These are phyloP conservation scores for Cicer yamashitae DNA, from an alignment of 306 rosid species.

Conservation along the genomic window DNA sequence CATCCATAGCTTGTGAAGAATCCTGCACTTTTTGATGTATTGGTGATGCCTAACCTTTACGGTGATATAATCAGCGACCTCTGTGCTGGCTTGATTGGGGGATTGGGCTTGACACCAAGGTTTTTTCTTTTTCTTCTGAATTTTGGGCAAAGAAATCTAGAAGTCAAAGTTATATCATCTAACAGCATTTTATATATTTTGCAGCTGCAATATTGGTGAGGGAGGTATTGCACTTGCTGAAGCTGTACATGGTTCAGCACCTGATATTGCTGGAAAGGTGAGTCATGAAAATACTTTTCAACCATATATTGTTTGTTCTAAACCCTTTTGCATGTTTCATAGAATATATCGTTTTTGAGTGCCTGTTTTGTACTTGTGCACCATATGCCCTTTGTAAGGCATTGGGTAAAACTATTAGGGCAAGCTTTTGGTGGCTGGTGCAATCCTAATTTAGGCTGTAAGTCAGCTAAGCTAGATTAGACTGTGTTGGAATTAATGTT, in stretches of 20 bases:
- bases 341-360: neutral
- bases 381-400: neutral
- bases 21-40: constrained; percentile 91
- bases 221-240: constrained; percentile 99
- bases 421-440: neutral
- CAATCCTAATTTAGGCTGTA: constrained; percentile 14
- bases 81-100: constrained; percentile 98
- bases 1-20: constrained; percentile 92
- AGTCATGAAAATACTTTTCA: constrained; percentile 31
- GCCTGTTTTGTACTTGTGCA: constrained; percentile 7
- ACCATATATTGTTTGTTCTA: constrained; percentile 19
- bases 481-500: neutral
- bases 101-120: constrained; percentile 99
- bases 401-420: constrained; percentile 29
- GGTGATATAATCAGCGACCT: constrained; percentile 99
- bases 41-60: constrained; percentile 99
- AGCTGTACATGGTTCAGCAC: constrained; percentile 99
- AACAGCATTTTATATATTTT: constrained; percentile 37
- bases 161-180: constrained; percentile 38
- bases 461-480: neutral
- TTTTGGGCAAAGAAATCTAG: constrained; percentile 16
- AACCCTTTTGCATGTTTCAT: neutral
- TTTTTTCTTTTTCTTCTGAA: constrained; percentile 5
- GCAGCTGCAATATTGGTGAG: constrained; percentile 95
- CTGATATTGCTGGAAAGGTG: constrained; percentile 99